A percentile compares a stretch with the other conserved stretches of the same genome.
Conservation (phyloP, 306 rosid species). For the Canavalia ensiformis region DNA sequence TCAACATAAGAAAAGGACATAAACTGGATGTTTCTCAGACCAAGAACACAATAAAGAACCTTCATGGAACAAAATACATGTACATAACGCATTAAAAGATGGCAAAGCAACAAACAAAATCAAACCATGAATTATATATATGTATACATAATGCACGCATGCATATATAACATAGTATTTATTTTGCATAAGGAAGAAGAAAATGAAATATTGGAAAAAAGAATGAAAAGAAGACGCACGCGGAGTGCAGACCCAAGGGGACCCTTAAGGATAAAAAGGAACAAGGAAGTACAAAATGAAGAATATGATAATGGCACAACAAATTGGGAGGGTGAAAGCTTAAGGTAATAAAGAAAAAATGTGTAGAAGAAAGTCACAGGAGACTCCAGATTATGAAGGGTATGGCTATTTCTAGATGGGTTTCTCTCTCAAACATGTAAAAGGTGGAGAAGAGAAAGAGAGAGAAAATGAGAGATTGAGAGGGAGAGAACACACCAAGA, state of each 20-base stretch:
- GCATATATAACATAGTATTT: not conserved
- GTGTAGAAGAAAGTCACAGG: conserved; percentile 4
- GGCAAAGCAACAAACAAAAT: not conserved
- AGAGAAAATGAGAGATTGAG: not conserved
- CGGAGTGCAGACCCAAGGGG: conserved; percentile 22
- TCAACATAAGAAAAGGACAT: not conserved
- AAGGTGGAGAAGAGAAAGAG: not conserved
- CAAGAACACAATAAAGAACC: not conserved
- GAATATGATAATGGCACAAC: no score
- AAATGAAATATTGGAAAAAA: not conserved
- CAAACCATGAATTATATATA: not conserved
- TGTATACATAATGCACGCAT: no score
- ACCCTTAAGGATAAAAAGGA: conserved; percentile 11
- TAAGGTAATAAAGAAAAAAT: not conserved
- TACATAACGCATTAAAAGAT: not conserved
- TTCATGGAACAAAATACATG: not conserved
- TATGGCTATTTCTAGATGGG: not conserved
- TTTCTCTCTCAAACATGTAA: not conserved
- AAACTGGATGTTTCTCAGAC: not conserved
- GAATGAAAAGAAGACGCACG: not conserved
- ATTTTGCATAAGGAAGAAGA: no score
- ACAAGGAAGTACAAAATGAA: not conserved
- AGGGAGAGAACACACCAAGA: not conserved
- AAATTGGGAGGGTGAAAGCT: not conserved
- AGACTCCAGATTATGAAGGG: conserved; percentile 35